Base-by-base conservation (phyloP, 2,329 filamentous ascomycete species). In the Neopestalotiopsis sp. region DNA sequence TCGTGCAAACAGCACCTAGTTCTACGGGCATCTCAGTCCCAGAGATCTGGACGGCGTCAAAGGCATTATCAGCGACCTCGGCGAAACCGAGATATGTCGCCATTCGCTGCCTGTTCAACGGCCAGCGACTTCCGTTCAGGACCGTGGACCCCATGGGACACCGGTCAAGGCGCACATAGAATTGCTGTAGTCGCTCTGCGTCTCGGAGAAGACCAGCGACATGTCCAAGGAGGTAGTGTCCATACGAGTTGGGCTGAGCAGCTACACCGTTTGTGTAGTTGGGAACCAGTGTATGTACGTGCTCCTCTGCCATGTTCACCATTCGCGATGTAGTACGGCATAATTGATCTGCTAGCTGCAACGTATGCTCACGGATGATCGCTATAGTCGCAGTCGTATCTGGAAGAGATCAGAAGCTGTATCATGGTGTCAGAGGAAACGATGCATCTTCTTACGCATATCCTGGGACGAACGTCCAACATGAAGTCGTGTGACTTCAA, bases 251-350 rank as follows among this genome's bases (percentile, higher is more conserved):
- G n/a, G 65, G 65, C 34, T 67, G 65, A 28, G 65, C 65, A 9
- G 65, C 65, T 10, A 67, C 65, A n/a, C 65, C 65, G 53, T 67
- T 67, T 12, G 65, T 67, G 53, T 67, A 67, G 24, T 61, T 67
- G 12, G 65, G 65, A 9, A 67, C 65, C 30, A 67, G 56, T 17
- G 56, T 59, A 17, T 67, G 30, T 5, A 28, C 53, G 24, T 59
- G 65, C 17, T 61, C 56, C 32, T 45, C 56, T n/a, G 65, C 65
- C 53, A 67, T 20, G 6, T 45, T 28, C 20, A 67, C 65, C 56
- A 61, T 61, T 12, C 40, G 65, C 3, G 20, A 12, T 7, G n/a
- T 45, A 10, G 65, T 67, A 10, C 30, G 40, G 14, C 61, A 56
- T n/a, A 67, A 34, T 14, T 61, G 53, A 10, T 59, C 40, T 6